Base-by-base conservation (phyloP, 78 protist species). In the Dictyostelium brefeldianum region DNA sequence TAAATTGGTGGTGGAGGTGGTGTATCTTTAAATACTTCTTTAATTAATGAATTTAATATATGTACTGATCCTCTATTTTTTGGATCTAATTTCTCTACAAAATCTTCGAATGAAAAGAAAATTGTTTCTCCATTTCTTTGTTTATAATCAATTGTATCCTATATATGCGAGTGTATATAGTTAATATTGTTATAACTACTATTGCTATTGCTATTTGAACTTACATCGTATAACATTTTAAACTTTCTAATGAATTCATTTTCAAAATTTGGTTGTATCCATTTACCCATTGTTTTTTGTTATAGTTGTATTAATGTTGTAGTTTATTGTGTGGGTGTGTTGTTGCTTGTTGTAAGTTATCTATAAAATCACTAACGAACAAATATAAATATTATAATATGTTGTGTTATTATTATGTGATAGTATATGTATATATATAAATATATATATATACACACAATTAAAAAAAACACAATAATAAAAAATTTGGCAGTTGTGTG, bases 61-160 rank as follows among this genome's bases (percentile, higher is more conserved):
- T 71, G 79, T 22, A 31, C 22, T 43, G 53, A 18, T 41, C 27
- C 5, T 71, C 31, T 41, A 43, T 71, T 71, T 14, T 71, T 71
- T 20, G 79, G 79, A 20, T 71, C 79, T 20, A 71, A 71, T 31
- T n/a, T 43, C 8, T 71, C 79, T 9, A 71, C 79, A 71, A 71
- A 71, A 10, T 71, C 79, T 18, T 71, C 79, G 20, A 71, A 71
- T 3, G 79, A 43, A 18, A 59, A 25, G 25, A 22, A 59, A 36
- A 36, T 36, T 59, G 31, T 59, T 59, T 59, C 69, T 22, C 69
- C 69, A 22, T n/a, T 59, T 14, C 69, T 59, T 8, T 22, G 31
- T 59, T 59, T 59, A n/a, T 59, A 59, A 22, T 59, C 69, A 22
- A 22, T 59, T 59, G 69, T 59, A 22, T 59, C 69, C 69, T 59